These are phyloP conservation scores for Trifolium subterraneum DNA, from an alignment of 306 rosid genomes.

Conservation along the genomic window DNA sequence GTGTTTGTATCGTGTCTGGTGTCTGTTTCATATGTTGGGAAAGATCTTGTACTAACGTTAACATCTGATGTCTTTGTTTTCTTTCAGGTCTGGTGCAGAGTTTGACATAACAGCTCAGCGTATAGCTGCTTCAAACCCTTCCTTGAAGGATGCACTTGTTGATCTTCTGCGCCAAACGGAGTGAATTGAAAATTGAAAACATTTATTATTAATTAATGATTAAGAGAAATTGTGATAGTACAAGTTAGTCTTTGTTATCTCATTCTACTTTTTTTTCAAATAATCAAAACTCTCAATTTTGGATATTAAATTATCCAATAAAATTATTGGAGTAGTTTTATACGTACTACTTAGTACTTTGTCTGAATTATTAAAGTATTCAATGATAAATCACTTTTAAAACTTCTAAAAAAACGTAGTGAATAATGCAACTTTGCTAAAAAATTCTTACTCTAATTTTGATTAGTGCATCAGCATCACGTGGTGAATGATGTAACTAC, in stretches of 20 bases:
- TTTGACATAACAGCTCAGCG: constrained; percentile 83
- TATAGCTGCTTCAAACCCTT: constrained; percentile 90
- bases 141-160: constrained; percentile 74
- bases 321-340: not conserved
- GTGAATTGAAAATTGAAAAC: constrained; percentile 58
- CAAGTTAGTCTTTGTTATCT: not conserved
- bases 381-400: not conserved
- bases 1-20: too few species aligned
- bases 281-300: constrained; percentile 13
- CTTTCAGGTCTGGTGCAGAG: constrained; percentile 85
- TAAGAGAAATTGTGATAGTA: not conserved
- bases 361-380: constrained; percentile 16
- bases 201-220: constrained; percentile 27
- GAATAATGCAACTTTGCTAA: too few species aligned
- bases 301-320: not conserved
- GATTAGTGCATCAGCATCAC: not conserved
- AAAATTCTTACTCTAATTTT: too few species aligned
- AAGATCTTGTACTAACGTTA: constrained; percentile 1
- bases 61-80: constrained; percentile 45
- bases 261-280: constrained; percentile 30
- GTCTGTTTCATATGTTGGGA: not conserved
- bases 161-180: constrained; percentile 58
- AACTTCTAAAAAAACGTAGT: not conserved
- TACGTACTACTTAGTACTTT: not conserved
- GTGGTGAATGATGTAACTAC: constrained; percentile 28